Conservation (phyloP, 345 rosid species). For the Melastoma malabathricum region DNA sequence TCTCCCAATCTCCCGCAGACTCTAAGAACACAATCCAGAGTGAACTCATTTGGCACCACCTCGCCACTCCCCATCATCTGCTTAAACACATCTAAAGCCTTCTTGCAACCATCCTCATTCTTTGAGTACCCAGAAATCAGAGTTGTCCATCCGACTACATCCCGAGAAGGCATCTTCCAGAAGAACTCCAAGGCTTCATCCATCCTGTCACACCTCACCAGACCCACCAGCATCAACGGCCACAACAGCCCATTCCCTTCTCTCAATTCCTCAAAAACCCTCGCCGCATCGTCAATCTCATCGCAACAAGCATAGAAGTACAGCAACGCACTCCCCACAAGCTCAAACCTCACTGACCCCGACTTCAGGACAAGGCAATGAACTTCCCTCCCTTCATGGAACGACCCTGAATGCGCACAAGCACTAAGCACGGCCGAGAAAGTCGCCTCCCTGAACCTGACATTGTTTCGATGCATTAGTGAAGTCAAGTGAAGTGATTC, state of each 20-base stretch:
- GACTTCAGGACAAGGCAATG: conserved; percentile 27
- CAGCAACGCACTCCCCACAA: conserved; percentile 34
- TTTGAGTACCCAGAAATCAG: conserved; percentile 34
- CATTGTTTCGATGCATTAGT: conserved; percentile 17
- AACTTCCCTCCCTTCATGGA: conserved; percentile 20
- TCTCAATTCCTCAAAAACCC: conserved; percentile 25
- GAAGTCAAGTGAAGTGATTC: conserved; percentile 22
- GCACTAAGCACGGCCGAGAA: conserved; percentile 22
- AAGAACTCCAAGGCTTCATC: conserved; percentile 28
- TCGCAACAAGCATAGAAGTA: conserved; percentile 26
- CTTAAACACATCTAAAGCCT: conserved; percentile 31
- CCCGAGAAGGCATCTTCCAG: conserved; percentile 27
- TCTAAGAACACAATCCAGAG: conserved; percentile 34
- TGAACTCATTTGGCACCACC: conserved; percentile 40
- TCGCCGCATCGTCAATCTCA: conserved; percentile 19
- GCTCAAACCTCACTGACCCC: conserved; percentile 26
- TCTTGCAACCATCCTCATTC: conserved; percentile 19
- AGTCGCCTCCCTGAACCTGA: conserved; percentile 23
- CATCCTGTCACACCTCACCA: conserved; percentile 28
- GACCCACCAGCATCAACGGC: conserved; percentile 33
- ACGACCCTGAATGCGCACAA: conserved; percentile 18
- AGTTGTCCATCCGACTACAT: conserved; percentile 36
- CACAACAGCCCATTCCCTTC: conserved; percentile 24
- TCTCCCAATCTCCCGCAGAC: conserved; percentile 27
- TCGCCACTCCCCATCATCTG: conserved; percentile 27